Evolutionary conservation across 108 stramenopile species (phyloP).

Genomic region (Stephanodiscus minutulus): DNA sequence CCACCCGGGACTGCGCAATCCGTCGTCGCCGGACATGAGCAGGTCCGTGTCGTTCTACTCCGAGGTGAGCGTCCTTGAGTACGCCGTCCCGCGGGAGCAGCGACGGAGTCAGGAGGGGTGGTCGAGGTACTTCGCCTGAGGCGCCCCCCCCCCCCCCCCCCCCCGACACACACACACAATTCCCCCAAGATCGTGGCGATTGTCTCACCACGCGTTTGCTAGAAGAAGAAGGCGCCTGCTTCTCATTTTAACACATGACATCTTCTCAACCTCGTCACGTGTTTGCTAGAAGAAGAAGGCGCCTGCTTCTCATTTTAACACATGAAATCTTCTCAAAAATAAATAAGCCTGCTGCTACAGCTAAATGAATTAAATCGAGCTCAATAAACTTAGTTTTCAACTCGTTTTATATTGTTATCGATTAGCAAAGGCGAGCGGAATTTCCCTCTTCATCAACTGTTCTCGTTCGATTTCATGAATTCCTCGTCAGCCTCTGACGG

Average conservation of each 20-base stretch:
- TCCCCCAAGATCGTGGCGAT: not conserved
- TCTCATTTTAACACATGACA: not conserved
- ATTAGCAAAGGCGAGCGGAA: no score
- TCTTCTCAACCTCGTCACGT: no score
- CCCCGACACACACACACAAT: no score
- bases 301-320: not conserved
- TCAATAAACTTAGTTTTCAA: no score
- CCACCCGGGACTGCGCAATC: not conserved
- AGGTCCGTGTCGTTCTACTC: conserved; percentile 47
- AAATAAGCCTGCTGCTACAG: no score
- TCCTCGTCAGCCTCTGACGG: no score
- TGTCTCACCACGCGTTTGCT: not conserved
- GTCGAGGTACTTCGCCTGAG: conserved; percentile 39
- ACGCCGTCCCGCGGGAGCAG: conserved; percentile 24
- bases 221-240: not conserved
- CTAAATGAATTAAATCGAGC: no score
- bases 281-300: not conserved
- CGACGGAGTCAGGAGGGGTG: conserved; percentile 26
- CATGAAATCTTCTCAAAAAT: no score
- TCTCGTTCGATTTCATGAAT: no score
- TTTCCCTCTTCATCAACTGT: no score
- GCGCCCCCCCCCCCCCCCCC: not conserved
- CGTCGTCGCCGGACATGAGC: conserved; percentile 8
- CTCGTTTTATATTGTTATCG: no score
- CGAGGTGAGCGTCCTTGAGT: conserved; percentile 43